Conservation (phyloP, 2,329 filamentous ascomycete genomes). For the Fusarium kyushuense region DNA sequence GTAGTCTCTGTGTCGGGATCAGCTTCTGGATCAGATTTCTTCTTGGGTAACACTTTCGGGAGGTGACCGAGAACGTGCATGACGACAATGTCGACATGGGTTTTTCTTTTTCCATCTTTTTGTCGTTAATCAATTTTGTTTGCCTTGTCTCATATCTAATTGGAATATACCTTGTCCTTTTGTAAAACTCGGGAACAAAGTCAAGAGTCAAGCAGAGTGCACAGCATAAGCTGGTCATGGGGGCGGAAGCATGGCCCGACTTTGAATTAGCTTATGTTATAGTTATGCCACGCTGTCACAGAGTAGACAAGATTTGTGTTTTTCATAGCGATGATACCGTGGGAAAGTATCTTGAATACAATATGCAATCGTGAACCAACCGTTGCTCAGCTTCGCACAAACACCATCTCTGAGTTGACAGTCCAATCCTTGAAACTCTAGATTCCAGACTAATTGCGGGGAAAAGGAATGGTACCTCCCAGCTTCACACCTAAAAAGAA, state of each 20-base stretch:
- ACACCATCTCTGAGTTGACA: slow-evolving; percentile 29
- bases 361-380: not conserved
- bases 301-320: slow-evolving; percentile 1
- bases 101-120: slow-evolving; percentile 3
- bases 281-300: slow-evolving; percentile 2
- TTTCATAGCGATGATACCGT: not conserved
- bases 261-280: not conserved
- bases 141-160: not conserved
- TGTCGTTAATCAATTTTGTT: slow-evolving; percentile 10
- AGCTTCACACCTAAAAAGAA: not conserved
- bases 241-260: not conserved
- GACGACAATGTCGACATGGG: slow-evolving; percentile 10
- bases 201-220: not conserved
- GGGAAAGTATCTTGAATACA: slow-evolving; percentile 2
- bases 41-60: slow-evolving; percentile 37
- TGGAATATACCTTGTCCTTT: not conserved
- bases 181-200: not conserved
- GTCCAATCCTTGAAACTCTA: slow-evolving; percentile 1
- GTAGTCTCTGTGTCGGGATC: slow-evolving; percentile 13
- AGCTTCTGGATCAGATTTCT: slow-evolving; percentile 9
- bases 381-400: slow-evolving; percentile 14
- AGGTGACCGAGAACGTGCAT: slow-evolving; percentile 39
- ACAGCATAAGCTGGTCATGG: slow-evolving; percentile 6
- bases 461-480: slow-evolving; percentile 18
- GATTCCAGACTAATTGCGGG: slow-evolving; percentile 21